phyloP scores from a whole-genome alignment of 345 rosid genomes.

The Aurinia saxatilis region DNA sequence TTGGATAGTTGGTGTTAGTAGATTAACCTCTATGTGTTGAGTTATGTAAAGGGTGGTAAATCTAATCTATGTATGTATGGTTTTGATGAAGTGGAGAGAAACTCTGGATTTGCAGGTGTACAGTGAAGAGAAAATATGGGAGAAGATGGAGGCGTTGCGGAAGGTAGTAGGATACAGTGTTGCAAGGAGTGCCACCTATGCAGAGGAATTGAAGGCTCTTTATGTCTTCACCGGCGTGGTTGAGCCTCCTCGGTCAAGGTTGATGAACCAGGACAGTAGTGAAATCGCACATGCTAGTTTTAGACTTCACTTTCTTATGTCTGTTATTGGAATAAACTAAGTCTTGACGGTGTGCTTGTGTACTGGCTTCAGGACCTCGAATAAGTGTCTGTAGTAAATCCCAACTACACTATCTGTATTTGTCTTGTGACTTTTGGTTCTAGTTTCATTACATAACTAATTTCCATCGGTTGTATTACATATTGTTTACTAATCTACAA shows the following conservation, averaged over 20 bases:
- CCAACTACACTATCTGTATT: not conserved
- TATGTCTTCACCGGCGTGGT: constrained; percentile 65
- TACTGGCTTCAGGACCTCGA: not conserved
- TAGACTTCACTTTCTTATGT: constrained; percentile 61
- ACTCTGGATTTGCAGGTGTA: constrained; percentile 18
- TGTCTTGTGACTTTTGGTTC: not conserved
- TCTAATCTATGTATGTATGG: not conserved
- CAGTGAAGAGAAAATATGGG: constrained; percentile 50
- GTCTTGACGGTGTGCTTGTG: constrained; percentile 15
- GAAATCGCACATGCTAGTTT: constrained; percentile 37
- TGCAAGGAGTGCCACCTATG: constrained; percentile 30
- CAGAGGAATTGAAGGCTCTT: constrained; percentile 63
- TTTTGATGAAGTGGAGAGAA: constrained; percentile 12
- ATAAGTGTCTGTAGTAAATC: not conserved
- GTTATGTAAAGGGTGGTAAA: not conserved
- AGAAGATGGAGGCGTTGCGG: constrained; percentile 47
- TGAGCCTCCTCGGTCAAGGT: constrained; percentile 48
- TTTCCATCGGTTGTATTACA: not conserved
- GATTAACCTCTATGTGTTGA: not conserved
- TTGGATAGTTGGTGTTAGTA: not conserved
- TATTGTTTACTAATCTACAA: not conserved
- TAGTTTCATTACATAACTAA: not conserved
- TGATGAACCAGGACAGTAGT: constrained; percentile 9
- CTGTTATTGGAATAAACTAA: constrained; percentile 66
- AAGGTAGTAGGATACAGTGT: constrained; percentile 57